Evolutionary conservation across 1,284 basidiomycete genomes (phyloP).

Genomic region (Ceratobasidium sp.): DNA sequence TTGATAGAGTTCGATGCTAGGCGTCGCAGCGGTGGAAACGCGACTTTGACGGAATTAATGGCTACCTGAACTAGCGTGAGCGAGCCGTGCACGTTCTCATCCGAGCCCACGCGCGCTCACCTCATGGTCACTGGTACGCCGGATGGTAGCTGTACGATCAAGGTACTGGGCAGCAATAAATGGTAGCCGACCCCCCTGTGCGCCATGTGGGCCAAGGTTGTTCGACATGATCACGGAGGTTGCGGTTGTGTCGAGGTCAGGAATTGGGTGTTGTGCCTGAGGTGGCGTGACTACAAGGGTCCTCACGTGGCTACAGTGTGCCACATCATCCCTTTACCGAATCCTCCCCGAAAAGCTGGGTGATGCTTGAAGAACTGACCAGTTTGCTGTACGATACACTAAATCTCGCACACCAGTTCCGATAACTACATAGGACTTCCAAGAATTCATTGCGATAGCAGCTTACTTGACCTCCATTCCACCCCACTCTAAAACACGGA

Average conservation of each 20-base stretch:
- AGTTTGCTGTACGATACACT: no score
- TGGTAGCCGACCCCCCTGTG: neutral
- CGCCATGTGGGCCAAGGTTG: neutral
- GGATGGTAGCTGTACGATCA: neutral
- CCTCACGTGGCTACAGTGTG: no score
- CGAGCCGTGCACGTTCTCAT: neutral
- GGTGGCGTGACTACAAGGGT: no score
- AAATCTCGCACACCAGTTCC: no score
- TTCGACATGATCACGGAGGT: neutral
- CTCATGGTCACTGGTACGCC: neutral
- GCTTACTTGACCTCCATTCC: constrained; percentile 57
- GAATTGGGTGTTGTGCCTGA: no score
- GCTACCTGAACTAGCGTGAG: constrained; percentile 12
- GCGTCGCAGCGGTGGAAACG: neutral
- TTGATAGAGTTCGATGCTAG: neutral
- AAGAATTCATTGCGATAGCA: no score
- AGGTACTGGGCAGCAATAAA: constrained; percentile 3
- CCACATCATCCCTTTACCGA: no score
- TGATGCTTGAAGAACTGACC: no score
- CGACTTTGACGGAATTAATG: neutral
- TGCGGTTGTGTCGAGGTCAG: neutral
- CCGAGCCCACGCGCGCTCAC: neutral
- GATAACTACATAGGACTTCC: no score
- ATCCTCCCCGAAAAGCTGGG: no score
- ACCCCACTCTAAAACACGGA: constrained; percentile 60